phyloP scores from a whole-genome alignment of 2,329 filamentous ascomycete species.

The Pseudohalonectria lignicola region DNA sequence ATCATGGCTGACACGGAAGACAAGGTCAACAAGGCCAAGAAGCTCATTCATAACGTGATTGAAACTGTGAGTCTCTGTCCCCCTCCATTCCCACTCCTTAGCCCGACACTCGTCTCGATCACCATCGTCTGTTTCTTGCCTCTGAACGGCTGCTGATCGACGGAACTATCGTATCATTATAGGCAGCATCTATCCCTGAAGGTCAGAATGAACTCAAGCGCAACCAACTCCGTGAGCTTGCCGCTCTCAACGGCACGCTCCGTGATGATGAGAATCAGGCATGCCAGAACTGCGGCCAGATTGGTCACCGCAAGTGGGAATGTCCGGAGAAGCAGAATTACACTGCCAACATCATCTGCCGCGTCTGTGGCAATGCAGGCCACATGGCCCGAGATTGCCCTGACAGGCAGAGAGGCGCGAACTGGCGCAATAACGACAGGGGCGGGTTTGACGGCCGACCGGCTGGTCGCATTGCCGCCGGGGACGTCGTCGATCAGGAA shows the following conservation, averaged over 20 bases:
- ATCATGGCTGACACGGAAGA: conserved; percentile 99
- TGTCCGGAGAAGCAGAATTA: conserved; percentile 96
- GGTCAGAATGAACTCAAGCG: conserved; percentile 98
- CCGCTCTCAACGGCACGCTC: conserved; percentile 94
- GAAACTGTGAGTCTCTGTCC: conserved; percentile 69
- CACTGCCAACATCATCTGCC: conserved; percentile 98
- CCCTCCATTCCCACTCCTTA: too few relatives aligned
- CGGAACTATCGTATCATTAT: too few relatives aligned
- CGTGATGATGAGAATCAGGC: conserved; percentile 99
- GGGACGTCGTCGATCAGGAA: conserved; percentile 83
- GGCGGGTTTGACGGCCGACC: conserved; percentile 36
- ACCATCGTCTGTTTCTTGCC: too few relatives aligned
- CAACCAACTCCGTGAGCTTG: conserved; percentile 95
- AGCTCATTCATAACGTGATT: conserved; percentile 96
- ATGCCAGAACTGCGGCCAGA: conserved; percentile 98
- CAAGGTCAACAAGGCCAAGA: conserved; percentile 98
- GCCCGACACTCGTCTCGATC: too few relatives aligned
- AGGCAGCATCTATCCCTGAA: conserved; percentile 97
- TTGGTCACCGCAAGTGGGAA: conserved; percentile 97
- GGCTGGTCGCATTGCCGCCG: conserved; percentile 58
- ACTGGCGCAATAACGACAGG: conserved; percentile 68
- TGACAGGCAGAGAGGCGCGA: conserved; percentile 79
- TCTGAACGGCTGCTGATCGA: too few relatives aligned
- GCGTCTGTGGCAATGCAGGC: conserved; percentile 92
- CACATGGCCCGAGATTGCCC: conserved; percentile 98